Percentiles rank a stretch among this genome's conserved stretches.
Evolutionary conservation across 2,329 filamentous ascomycete species (phyloP).

Genomic region (Intubia oerlemansii): DNA sequence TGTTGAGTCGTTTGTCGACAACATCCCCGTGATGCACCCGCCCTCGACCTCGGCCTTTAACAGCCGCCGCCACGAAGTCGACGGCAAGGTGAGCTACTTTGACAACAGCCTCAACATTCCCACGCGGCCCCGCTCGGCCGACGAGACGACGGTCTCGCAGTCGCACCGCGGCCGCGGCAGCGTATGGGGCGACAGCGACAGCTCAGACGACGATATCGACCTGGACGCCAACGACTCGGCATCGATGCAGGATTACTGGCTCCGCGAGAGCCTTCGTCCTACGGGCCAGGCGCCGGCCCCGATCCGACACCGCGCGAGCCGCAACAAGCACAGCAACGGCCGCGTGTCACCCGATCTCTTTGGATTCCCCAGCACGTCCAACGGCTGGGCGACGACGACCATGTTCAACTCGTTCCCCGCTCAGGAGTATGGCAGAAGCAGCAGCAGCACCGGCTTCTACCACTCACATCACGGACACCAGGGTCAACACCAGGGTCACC

Average conservation of each 20-base stretch:
- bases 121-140: slow-evolving; percentile 23
- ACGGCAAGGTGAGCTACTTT: slow-evolving; percentile 9
- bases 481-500: too few relatives aligned
- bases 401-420: slow-evolving; percentile 22
- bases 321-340: slow-evolving; percentile 3
- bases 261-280: slow-evolving; percentile 29
- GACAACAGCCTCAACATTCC: slow-evolving; percentile 14
- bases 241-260: slow-evolving; percentile 35
- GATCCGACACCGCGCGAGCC: background rate
- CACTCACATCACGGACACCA: slow-evolving; percentile 1
- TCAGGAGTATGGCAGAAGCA: background rate
- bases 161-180: slow-evolving; percentile 14
- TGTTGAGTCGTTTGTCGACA: slow-evolving; percentile 2
- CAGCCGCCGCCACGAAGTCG: slow-evolving; percentile 11
- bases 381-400: slow-evolving; percentile 23
- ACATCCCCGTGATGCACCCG: slow-evolving; percentile 9
- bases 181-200: slow-evolving; percentile 23
- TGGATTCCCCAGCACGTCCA: slow-evolving; percentile 21
- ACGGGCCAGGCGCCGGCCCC: slow-evolving; percentile 8
- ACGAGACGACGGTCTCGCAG: slow-evolving; percentile 18
- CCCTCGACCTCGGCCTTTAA: slow-evolving; percentile 14
- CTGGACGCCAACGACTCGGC: slow-evolving; percentile 23
- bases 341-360: slow-evolving; percentile 30
- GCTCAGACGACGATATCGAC: slow-evolving; percentile 14
- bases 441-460: background rate